Evolutionary conservation across 2,329 filamentous ascomycete genomes (phyloP), one percentile per base, ranked within the genome.

Genomic region (Dichotomopilus funicola): DNA sequence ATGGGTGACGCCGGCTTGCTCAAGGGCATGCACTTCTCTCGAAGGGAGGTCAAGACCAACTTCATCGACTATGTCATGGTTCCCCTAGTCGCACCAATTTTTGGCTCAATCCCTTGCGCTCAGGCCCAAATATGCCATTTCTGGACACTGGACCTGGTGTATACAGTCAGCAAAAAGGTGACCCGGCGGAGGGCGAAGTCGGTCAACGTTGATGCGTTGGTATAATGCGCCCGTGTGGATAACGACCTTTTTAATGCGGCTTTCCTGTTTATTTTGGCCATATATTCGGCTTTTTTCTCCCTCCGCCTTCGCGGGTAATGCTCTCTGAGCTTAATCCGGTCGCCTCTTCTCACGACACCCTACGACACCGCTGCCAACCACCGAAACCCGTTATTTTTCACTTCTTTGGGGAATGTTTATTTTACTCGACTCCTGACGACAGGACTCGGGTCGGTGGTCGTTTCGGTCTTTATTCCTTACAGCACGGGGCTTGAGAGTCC

Each of bases 91-190:
- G 86, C 85, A 5, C 83, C 85, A 1, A 62, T 88, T 2, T 89
- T 83, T 63, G 86, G 86, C 13, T 79, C 83, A 0, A 78, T 88
- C 13, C 86, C 86, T 0, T 81, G 82, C 44, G 75, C 83, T 4
- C 83, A 88, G 60, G 86, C 86, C 2, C 80, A 86, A 60, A 70
- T 88, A 53, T 81, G 77, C 65, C 86, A 89, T 66, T 82, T 89
- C 65, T 89, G 84, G 79, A 87, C 83, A 0, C 73, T 85, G 37
- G 76, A 86, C 54, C 67, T 89, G 61, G 82, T 86, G 9, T 89
- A 89, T 69, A 80, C 82, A 0, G 86, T 89, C 64, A 88, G 84
- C 72, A 82, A 84, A 70, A 89, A 89, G 67, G 79, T 82, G 63
- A 80, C 76, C 2, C 71, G 80, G 55, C 74, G 79, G 67, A 70